Evolutionary conservation across 495 filamentous ascomycete genomes (phyloP).

Genomic region (Amniculicola lignicola): DNA sequence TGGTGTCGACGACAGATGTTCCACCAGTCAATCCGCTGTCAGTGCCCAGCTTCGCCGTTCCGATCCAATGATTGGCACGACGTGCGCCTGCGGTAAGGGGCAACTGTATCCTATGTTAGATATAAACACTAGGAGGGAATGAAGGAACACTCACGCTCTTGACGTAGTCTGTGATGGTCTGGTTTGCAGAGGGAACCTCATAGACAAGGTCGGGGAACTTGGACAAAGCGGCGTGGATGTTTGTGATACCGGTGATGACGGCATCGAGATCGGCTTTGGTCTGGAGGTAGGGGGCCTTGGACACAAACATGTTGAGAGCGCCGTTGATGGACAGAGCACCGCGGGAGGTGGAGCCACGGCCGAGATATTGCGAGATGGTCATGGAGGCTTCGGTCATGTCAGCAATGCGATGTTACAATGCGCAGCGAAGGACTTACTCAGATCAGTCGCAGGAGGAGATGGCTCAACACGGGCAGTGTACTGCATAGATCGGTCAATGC

Average conservation of each 20-base stretch:
- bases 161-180: conserved; percentile 54
- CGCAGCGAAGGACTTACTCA: conserved; percentile 36
- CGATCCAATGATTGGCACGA: conserved; percentile 70
- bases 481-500: conserved; percentile 63
- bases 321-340: conserved; percentile 62
- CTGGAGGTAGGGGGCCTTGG: conserved; percentile 54
- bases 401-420: conserved; percentile 33
- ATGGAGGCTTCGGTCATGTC: conserved; percentile 45
- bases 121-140: neutral
- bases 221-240: conserved; percentile 54
- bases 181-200: conserved; percentile 51
- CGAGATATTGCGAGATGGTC: conserved; percentile 64
- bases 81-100: conserved; percentile 48
- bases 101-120: conserved; percentile 36
- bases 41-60: conserved; percentile 60
- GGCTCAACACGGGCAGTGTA: conserved; percentile 61
- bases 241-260: conserved; percentile 54
- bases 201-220: conserved; percentile 54
- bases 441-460: conserved; percentile 11
- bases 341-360: conserved; percentile 58
- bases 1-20: conserved; percentile 65
- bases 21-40: conserved; percentile 64
- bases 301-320: conserved; percentile 53
- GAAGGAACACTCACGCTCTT: conserved; percentile 32
- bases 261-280: conserved; percentile 51